Conservation (phyloP, 371 early-diverging fungal genomes). For the Mortierella sp. region DNA sequence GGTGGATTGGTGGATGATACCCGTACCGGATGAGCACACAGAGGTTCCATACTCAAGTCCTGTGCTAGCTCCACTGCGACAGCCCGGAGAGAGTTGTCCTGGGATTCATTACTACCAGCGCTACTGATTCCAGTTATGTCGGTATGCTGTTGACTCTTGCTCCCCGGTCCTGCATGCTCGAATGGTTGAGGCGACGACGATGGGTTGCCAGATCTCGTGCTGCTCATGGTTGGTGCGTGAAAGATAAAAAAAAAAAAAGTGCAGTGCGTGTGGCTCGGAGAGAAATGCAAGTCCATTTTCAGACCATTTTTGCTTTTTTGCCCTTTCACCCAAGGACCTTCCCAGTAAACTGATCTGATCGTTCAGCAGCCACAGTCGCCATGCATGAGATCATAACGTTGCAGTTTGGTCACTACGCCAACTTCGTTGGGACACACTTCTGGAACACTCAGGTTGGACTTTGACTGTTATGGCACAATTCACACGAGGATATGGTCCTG, state of each 20-base stretch:
- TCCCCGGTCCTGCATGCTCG: neutral
- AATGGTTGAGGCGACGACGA: neutral
- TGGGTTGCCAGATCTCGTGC: neutral
- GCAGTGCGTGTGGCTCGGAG: neutral
- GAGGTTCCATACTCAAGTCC: constrained; percentile 39
- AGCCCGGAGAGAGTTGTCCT: neutral
- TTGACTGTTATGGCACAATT: no score
- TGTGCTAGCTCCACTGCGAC: constrained; percentile 32
- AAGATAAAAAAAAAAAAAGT: neutral
- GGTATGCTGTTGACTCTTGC: neutral
- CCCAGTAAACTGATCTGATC: no score
- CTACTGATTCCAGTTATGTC: neutral
- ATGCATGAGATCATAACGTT: constrained; percentile 91
- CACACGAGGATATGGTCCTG: neutral
- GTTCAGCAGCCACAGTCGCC: neutral
- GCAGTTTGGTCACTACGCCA: constrained; percentile 87
- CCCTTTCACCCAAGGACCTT: neutral
- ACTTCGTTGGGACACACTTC: constrained; percentile 90
- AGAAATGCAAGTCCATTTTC: neutral
- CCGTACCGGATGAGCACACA: constrained; percentile 30
- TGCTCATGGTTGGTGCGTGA: neutral
- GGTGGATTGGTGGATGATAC: neutral
- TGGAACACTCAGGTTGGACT: constrained; percentile 87
- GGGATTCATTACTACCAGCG: constrained; percentile 3
- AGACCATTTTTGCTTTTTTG: neutral